Base-by-base conservation (phyloP, 495 filamentous ascomycete species). In the Neohortaea acidophila region DNA sequence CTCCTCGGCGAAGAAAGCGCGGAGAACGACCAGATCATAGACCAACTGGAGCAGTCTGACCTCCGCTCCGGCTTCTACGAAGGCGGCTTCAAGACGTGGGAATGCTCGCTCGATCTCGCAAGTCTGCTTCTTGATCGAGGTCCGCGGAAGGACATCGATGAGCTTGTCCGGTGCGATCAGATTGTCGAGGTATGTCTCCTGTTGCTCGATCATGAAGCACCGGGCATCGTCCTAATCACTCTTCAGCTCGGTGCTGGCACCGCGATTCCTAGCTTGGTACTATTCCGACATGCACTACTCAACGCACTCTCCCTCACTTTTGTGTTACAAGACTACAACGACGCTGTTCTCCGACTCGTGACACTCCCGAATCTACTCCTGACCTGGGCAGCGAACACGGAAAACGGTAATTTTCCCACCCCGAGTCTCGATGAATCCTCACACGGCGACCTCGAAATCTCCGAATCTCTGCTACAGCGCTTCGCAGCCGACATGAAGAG, bases 1-100 rank as follows among this genome's bases (percentile, higher is more conserved):
- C 67, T 94, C 21, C 92, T 94, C 81, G 81, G 81, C 26, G 85
- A 94, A 59, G 81, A 82, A 43, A 33, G 35, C 7, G 3, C 33
- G 4, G 49, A 56, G 10, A 57, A 69, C 21, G 27, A 48, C 21
- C 26, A 47, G 12, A 34, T 38, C 21, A 36, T 53, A 12, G 37
- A 70, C 14, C 75, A 75, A 15, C 65, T 89, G 8, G 82, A 77
- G 22, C 66, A 81, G 51, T 77, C 81, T 42, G 89, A 97, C 54
- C 75, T 97, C 51, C 80, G 75, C 55, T 81, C 83, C 10, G 78
- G 80, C 44, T 75, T 94, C 51, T 97, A 97, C 57, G 89, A 97
- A 57, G 89, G 89, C 25, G 89, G 89, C n/a, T 86, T 94, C 60
- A 96, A 97, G 64, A 93, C 83, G 47, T 97, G 89, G 89, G 89